Evolutionary conservation across 1,284 basidiomycete genomes (phyloP).

Genomic region (Fomitopsis betulina): DNA sequence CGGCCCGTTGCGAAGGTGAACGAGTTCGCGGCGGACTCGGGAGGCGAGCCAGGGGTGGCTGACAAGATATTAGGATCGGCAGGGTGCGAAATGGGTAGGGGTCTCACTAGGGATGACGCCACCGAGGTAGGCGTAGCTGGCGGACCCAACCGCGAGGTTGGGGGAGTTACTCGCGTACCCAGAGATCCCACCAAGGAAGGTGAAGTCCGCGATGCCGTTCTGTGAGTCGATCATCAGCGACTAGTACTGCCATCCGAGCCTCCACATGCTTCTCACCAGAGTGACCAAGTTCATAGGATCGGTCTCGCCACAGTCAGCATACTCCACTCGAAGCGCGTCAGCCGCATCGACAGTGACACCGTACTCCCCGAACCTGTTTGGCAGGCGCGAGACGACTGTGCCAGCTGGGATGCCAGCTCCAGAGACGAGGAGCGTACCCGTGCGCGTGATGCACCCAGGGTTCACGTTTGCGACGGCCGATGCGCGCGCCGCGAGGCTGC

Average conservation of each 20-base stretch:
- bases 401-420: neutral
- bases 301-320: conserved; percentile 6
- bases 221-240: neutral
- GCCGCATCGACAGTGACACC: conserved; percentile 7
- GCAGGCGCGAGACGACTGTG: conserved; percentile 7
- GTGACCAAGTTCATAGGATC: conserved; percentile 12
- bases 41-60: conserved; percentile 13
- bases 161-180: conserved; percentile 13
- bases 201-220: conserved; percentile 18
- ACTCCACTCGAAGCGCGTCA: conserved; percentile 13
- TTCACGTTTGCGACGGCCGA: conserved; percentile 8
- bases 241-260: no score
- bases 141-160: conserved; percentile 7
- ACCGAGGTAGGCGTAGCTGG: conserved; percentile 20
- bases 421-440: conserved; percentile 14
- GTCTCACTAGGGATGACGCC: conserved; percentile 14
- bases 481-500: conserved; percentile 12
- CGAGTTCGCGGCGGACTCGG: conserved; percentile 12
- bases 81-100: neutral
- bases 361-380: conserved; percentile 23
- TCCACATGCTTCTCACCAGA: conserved; percentile 6
- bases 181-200: conserved; percentile 13
- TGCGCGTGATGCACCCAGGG: conserved; percentile 5
- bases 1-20: conserved; percentile 14
- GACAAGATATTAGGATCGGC: neutral